Evolutionary conservation across 2,329 filamentous ascomycete genomes (phyloP).

Genomic region (Ascochyta rabiei): DNA sequence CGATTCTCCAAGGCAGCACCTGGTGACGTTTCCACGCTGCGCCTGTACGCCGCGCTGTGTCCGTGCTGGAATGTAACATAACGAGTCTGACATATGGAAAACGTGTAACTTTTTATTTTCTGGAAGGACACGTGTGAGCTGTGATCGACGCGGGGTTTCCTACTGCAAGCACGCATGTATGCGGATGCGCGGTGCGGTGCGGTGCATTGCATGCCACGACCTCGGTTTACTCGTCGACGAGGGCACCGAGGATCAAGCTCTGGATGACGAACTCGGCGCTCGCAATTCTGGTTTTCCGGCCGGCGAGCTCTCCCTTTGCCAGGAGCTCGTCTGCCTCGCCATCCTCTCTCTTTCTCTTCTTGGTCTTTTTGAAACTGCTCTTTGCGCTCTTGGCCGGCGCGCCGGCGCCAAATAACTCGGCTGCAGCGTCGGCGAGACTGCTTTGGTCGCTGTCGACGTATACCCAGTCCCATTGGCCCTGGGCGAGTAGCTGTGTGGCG

Average conservation of each 20-base stretch:
- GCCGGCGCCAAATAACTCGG: conserved; percentile 52
- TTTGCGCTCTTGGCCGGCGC: conserved; percentile 34
- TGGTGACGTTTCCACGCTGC: background rate
- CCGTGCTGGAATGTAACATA: background rate
- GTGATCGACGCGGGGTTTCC: no score
- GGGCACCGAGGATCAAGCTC: conserved; percentile 83
- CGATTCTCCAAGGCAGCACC: background rate
- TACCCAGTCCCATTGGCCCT: conserved; percentile 74
- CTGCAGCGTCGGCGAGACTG: conserved; percentile 61
- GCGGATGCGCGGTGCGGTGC: no score
- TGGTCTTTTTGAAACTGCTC: conserved; percentile 31
- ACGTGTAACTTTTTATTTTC: no score
- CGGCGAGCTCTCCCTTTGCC: conserved; percentile 45
- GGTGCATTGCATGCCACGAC: no score
- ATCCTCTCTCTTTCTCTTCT: conserved; percentile 54
- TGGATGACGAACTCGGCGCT: conserved; percentile 89
- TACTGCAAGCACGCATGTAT: background rate
- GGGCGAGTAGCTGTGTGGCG: conserved; percentile 64
- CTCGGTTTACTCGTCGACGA: conserved; percentile 64
- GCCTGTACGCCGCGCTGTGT: conserved; percentile 6
- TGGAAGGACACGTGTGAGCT: no score
- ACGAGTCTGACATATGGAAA: no score
- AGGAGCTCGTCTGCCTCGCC: conserved; percentile 32
- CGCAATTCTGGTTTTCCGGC: conserved; percentile 68
- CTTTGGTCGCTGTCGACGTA: conserved; percentile 76